Percentiles rank a stretch among this genome's conserved stretches.
These are phyloP conservation scores for Suillus americanus DNA, from an alignment of 768 basidiomycete species.

Conservation along the genomic window DNA sequence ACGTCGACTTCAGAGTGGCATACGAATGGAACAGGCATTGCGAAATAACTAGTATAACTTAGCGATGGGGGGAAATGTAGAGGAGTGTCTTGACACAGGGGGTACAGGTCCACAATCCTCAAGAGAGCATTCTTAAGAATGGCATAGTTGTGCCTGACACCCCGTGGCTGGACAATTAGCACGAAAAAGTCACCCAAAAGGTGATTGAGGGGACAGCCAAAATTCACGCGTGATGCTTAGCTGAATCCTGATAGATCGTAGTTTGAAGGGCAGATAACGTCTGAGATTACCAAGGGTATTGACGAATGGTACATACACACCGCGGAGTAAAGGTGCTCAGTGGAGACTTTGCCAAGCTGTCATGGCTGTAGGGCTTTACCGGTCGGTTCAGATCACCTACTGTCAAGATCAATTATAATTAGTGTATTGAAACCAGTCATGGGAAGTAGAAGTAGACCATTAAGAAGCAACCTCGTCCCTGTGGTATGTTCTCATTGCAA, in stretches of 20 bases:
- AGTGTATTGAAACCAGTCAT: not conserved
- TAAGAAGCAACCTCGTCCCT: not conserved
- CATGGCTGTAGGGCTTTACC: too few species aligned
- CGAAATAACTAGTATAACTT: not conserved
- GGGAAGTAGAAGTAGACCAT: not conserved
- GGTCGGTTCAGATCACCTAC: too few species aligned
- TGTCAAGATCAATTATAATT: not conserved
- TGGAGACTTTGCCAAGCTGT: not conserved
- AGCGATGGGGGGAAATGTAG: not conserved
- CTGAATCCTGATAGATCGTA: too few species aligned
- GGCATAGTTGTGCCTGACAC: not conserved
- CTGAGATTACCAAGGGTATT: too few species aligned
- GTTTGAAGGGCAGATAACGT: too few species aligned
- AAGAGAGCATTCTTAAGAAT: not conserved
- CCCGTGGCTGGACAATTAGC: not conserved
- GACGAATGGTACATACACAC: not conserved
- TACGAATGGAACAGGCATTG: constrained; percentile 4
- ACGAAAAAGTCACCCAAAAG: not conserved
- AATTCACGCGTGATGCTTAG: not conserved
- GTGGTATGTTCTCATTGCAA: too few species aligned
- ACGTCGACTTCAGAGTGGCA: constrained; percentile 37
- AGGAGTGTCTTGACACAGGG: constrained; percentile 4
- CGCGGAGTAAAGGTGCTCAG: too few species aligned
- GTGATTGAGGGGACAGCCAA: not conserved
- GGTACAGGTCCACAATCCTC: not conserved